A percentile compares a stretch with the other conserved stretches of the same genome.
Evolutionary conservation across 352 stramenopile species (phyloP).

Genomic region (Phytophthora constricta): DNA sequence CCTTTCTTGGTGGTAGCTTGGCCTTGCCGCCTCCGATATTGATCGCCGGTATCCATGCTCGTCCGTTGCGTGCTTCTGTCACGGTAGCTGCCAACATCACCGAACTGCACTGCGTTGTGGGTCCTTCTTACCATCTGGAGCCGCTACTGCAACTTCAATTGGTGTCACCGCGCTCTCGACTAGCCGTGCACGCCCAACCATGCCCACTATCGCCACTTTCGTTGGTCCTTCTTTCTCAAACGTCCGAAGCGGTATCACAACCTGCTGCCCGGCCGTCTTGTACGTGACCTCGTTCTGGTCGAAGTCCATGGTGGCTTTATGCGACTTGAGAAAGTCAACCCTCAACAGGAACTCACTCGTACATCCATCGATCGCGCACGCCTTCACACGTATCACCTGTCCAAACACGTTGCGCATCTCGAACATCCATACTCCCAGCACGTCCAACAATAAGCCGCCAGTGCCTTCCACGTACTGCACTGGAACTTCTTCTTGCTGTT

Average conservation of each 20-base stretch:
- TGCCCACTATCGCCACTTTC: background rate
- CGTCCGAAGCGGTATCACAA: conserved; percentile 3
- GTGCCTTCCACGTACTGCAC: conserved; percentile 1
- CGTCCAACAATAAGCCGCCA: conserved; percentile 1
- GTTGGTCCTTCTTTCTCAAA: background rate
- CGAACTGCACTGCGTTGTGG: background rate
- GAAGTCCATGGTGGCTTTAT: conserved; percentile 3
- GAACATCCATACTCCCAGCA: background rate
- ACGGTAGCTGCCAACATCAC: conserved; percentile 18
- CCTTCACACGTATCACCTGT: background rate
- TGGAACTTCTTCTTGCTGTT: background rate
- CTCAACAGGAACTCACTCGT: conserved; percentile 10
- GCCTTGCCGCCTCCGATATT: no score
- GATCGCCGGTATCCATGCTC: no score
- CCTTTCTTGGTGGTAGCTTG: no score
- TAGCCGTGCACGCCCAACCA: background rate
- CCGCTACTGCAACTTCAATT: conserved; percentile 11
- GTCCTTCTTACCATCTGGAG: conserved; percentile 6
- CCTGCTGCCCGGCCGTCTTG: background rate
- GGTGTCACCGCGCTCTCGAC: background rate
- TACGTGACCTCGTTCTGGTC: background rate
- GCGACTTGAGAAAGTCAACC: background rate
- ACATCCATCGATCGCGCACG: conserved; percentile 1
- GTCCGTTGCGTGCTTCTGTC: background rate
- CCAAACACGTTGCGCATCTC: background rate